Percentiles rank a stretch among this genome's conserved stretches.
Conservation (phyloP, 495 filamentous ascomycete genomes). For the Xylaria nigripes region DNA sequence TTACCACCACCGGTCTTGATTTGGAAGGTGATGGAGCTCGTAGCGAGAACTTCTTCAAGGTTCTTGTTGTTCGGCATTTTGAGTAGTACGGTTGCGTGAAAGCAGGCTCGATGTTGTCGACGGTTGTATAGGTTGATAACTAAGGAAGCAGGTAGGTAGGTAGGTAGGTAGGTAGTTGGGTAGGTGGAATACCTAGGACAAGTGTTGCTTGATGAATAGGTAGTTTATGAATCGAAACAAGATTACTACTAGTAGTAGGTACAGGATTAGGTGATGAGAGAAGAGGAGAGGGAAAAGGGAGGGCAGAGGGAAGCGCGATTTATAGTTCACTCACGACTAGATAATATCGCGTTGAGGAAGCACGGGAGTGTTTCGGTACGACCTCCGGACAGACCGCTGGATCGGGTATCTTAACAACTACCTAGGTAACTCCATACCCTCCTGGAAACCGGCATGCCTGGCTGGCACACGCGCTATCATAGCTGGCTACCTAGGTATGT, state of each 20-base stretch:
- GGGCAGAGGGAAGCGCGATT: constrained; percentile 4
- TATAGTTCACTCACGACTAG: constrained; percentile 3
- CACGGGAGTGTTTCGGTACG: neutral
- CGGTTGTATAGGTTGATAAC: neutral
- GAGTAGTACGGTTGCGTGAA: neutral
- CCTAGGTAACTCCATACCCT: too few species aligned
- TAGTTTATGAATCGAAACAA: neutral
- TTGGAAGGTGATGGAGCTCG: constrained; percentile 33
- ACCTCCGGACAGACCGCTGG: neutral
- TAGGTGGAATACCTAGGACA: neutral
- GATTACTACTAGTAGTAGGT: neutral
- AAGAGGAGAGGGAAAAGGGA: neutral
- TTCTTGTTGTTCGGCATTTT: constrained; percentile 24
- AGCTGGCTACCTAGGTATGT: too few species aligned
- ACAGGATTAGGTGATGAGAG: neutral
- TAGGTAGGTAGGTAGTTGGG: neutral
- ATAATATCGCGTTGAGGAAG: neutral
- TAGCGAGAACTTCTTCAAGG: constrained; percentile 29
- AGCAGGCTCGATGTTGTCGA: neutral
- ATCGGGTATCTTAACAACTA: neutral
- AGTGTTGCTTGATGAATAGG: neutral
- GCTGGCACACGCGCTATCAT: too few species aligned
- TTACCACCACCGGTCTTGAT: constrained; percentile 32
- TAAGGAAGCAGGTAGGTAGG: neutral
- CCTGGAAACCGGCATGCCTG: too few species aligned